phyloP scores from a whole-genome alignment of 331 rosid species.

The Malus hybrid region DNA sequence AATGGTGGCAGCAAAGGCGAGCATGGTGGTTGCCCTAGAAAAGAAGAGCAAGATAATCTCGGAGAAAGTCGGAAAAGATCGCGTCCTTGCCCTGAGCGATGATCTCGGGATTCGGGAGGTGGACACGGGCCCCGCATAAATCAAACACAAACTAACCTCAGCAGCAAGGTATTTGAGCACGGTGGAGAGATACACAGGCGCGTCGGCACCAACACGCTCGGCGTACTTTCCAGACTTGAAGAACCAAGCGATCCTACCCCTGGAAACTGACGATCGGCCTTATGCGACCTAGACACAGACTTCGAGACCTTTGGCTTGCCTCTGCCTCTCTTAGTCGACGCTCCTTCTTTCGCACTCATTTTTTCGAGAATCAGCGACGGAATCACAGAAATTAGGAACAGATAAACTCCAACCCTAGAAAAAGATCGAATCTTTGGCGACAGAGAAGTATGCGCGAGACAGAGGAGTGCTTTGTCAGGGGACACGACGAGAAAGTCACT shows the following conservation, averaged over 20 bases:
- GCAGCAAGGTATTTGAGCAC: slow-evolving; percentile 94
- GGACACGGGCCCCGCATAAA: not conserved
- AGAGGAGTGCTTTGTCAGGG: too few relatives aligned
- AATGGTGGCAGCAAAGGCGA: slow-evolving; percentile 11
- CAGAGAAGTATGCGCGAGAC: not conserved
- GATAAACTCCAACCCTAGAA: slow-evolving; percentile 44
- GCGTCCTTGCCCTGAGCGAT: too few relatives aligned
- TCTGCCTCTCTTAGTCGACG: slow-evolving; percentile 73
- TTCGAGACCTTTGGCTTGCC: slow-evolving; percentile 86
- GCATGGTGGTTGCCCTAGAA: slow-evolving; percentile 8
- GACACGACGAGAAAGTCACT: too few relatives aligned
- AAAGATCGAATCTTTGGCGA: not conserved
- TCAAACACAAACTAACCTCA: slow-evolving; percentile 41
- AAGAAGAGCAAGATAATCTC: not conserved
- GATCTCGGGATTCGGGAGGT: too few relatives aligned
- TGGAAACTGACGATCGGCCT: slow-evolving; percentile 87
- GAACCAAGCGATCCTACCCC: slow-evolving; percentile 85
- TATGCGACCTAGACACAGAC: slow-evolving; percentile 66
- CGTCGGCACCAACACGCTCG: slow-evolving; percentile 38
- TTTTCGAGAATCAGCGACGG: not conserved
- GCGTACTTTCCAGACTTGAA: slow-evolving; percentile 92
- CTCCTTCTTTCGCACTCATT: slow-evolving; percentile 72
- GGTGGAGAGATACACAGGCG: slow-evolving; percentile 70
- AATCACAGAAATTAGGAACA: not conserved
- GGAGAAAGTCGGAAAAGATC: too few relatives aligned